Evolutionary conservation across 75 land plant species (phyloP), one percentile per base, ranked within the genome.

Genomic region (Sequoiadendron giganteum): DNA sequence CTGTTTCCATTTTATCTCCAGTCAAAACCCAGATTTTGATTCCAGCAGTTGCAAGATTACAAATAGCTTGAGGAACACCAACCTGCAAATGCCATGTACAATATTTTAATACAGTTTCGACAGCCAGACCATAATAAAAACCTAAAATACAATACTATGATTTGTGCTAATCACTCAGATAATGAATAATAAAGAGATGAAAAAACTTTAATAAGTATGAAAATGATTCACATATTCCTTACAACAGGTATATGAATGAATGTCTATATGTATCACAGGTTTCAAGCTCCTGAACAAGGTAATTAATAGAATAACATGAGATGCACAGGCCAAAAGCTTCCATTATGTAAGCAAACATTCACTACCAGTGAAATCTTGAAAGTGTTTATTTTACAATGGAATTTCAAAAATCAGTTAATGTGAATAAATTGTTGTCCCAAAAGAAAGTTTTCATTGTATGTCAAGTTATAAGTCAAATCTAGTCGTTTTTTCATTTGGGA

Each of bases 21-120:
- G 90, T 90, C 52, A 90, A 90, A 38, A 90, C 90, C 91, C 91
- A 90, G 80, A 90, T 90, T 48, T 90, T 90, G 25, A 90, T 88
- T 73, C 91, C 91, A 85, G 90, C 90, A 85, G 52, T 43, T 47
- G 90, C 91, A 3, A 90, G 72, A 28, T 86, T 65, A 76, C 85
- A 54, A 54, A 90, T 90, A 15, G 86, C 49, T 42, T 85, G 76
- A 18, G 91, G 91, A 55, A 90, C 91, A 77, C 91, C 91, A 68
- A 43, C 91, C 90, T 90, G 83, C 42, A 45, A 52, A 88, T 54
- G 28, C 43, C 36, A 34, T 54, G 14, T 38, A 86, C 40, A 85
- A 9, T 36, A 85, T 42, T 49, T 39, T 45, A 87, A 83, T 86
- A 72, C 40, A 54, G 19, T 9, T 54, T 3, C 43, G 13, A 34